Evolutionary conservation across 306 rosid genomes (phyloP), one percentile per base, ranked within the genome.

Genomic region (Gynostemma pentaphyllum): DNA sequence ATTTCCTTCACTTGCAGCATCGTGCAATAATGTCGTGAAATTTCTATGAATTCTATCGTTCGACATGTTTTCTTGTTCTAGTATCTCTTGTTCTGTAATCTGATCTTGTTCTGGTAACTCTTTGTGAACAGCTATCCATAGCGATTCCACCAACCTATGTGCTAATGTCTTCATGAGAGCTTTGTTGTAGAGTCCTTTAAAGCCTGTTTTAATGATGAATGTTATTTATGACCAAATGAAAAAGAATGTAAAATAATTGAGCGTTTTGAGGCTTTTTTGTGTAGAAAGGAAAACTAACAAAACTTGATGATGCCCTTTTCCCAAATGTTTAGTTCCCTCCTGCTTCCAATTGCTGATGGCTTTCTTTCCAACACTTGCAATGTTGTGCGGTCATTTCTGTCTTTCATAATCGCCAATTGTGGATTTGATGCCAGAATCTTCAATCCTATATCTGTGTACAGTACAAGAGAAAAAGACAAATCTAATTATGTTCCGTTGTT

Each of bases 1-100:
- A 28, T 68, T 74, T 13, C 79, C 79, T 3, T 54, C 12, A 19
- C 46, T 14, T 14, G 74, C 45, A 5, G 71, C 79, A 5, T 53
- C 62, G 30, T 53, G 39, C 12, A 69, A n/a, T 24, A 55, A 11
- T 0, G 18, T 30, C 7, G 51, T 2, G 4, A 61, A 67, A 4
- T 3, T 2, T 28, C 4, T 13, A 30, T 52, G 47, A 21, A 74
- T 5, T 0, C 28, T 22, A 49, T 29, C 68, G 49, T 0, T 26
- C 1, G 0, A n/a, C n/a, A n/a, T n/a, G n/a, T n/a, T n/a, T n/a
- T n/a, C n/a, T n/a, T n/a, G n/a, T n/a, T n/a, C n/a, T n/a, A n/a
- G n/a, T n/a, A n/a, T n/a, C n/a, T n/a, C n/a, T n/a, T n/a, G n/a
- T n/a, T n/a, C n/a, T n/a, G n/a, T n/a, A n/a, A n/a, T n/a, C n/a